A percentile compares a stretch with the other conserved stretches of the same genome.
These are phyloP conservation scores for Kokia cookei DNA, from an alignment of 441 rosid genomes.

Conservation along the genomic window DNA sequence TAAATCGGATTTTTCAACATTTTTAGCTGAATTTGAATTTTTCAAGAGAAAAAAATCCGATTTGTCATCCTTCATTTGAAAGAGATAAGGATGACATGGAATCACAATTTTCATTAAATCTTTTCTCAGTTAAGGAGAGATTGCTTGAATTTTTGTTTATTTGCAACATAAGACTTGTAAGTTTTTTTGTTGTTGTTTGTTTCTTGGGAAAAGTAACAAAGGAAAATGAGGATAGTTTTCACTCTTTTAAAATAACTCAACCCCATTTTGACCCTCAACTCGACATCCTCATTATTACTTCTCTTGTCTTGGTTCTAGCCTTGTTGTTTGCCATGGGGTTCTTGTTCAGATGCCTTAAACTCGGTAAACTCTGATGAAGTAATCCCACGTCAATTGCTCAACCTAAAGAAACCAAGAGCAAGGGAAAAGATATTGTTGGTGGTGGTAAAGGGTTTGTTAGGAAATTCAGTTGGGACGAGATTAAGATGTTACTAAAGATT, in stretches of 20 bases:
- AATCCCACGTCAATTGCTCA: background rate
- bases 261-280: conserved; percentile 4
- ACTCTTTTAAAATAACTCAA: conserved; percentile 9
- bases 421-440: background rate
- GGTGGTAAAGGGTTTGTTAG: conserved; percentile 18
- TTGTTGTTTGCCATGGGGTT: conserved; percentile 35
- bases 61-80: too few species aligned
- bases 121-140: too few species aligned
- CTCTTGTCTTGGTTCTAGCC: background rate
- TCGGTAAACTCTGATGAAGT: conserved; percentile 8
- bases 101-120: too few species aligned
- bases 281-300: conserved; percentile 4
- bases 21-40: too few species aligned
- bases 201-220: too few species aligned
- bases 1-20: too few species aligned
- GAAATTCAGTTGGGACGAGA: conserved; percentile 48
- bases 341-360: conserved; percentile 23
- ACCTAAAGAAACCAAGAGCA: background rate
- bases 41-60: too few species aligned
- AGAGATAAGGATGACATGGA: too few species aligned
- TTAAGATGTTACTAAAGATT: conserved; percentile 42
- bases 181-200: too few species aligned
- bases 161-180: too few species aligned
- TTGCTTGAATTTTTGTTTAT: too few species aligned
- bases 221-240: too few species aligned